A percentile compares a stretch with the other conserved stretches of the same genome.
Conservation (phyloP, 176 grass and related monocot genomes). For the Hordeum marinum region DNA sequence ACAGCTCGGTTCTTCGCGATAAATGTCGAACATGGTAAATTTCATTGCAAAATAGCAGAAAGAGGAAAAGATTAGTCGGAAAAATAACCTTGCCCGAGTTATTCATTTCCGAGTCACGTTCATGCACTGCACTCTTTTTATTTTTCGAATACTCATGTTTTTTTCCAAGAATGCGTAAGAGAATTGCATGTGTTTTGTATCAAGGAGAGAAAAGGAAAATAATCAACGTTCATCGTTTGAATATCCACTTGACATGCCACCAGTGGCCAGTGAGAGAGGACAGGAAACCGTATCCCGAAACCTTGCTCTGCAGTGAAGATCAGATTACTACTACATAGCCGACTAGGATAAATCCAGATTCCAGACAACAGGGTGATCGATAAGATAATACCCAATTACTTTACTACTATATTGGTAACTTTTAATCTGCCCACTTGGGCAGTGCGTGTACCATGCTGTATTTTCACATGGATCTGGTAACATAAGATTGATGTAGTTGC, state of each 20-base stretch:
- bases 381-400: background rate
- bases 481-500: background rate
- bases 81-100: background rate
- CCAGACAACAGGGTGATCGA: background rate
- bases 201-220: too few species aligned
- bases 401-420: background rate
- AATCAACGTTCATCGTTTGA: too few species aligned
- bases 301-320: background rate
- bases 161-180: too few species aligned
- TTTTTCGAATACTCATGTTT: too few species aligned
- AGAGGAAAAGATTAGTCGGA: background rate
- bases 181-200: too few species aligned
- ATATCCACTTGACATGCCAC: background rate
- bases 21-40: background rate
- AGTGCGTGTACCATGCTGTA: background rate
- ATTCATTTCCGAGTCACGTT: background rate
- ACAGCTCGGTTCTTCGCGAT: background rate
- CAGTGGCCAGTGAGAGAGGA: background rate
- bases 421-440: background rate
- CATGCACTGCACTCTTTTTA: too few species aligned
- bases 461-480: background rate
- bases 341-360: constrained; percentile 1
- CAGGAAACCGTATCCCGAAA: background rate
- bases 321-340: background rate
- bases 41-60: background rate